Evolutionary conservation across 225 moss, liverwort and hornwort species (phyloP), one percentile per base, ranked within the genome.

Genomic region (Bryum argenteum): DNA sequence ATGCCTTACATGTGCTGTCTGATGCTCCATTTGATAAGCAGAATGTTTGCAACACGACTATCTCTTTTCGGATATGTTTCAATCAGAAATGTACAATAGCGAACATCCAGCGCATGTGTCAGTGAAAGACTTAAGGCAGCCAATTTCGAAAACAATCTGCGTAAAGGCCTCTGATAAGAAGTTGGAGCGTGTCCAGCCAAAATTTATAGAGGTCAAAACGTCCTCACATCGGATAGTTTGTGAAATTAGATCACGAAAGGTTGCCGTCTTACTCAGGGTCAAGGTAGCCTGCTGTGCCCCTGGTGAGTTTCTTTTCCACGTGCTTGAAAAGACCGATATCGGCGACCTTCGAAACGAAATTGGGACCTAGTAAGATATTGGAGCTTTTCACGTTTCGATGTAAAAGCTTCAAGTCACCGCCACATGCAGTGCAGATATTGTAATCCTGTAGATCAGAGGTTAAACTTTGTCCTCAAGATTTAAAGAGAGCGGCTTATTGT

Each of bases 331-430:
- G 77, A 47, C 90, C 79, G 58, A 83, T 84, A 77, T 92, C 88
- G 68, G 92, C 84, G 51, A 92, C 77, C 71, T 92, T 92, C 33
- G 92, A 86, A 58, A 73, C 48, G 71, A 68, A 81, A 60, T 79
- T 78, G 47, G 79, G 74, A 60, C 86, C 86, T 12, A 92, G 77
- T 61, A 90, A 76, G 77, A 92, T 78, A 58, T 90, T 92, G 79
- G 78, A 83, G 81, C 85, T 88, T 79, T 83, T 90, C 70, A 92
- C 77, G 65, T 90, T 89, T 69, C 86, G 82, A 73, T 92, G 92
- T 38, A 86, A 52, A 13, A 84, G 82, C 65, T 89, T 89, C 33
- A 76, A 77, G 55, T 78, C 74, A 33, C 72, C 67, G 42, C 74
- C 86, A 76, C 71, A n/a, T n/a, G n/a, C n/a, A 75, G 71, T 92